Evolutionary conservation across 352 stramenopile species (phyloP).

Genomic region (Peronosclerospora sorghi): DNA sequence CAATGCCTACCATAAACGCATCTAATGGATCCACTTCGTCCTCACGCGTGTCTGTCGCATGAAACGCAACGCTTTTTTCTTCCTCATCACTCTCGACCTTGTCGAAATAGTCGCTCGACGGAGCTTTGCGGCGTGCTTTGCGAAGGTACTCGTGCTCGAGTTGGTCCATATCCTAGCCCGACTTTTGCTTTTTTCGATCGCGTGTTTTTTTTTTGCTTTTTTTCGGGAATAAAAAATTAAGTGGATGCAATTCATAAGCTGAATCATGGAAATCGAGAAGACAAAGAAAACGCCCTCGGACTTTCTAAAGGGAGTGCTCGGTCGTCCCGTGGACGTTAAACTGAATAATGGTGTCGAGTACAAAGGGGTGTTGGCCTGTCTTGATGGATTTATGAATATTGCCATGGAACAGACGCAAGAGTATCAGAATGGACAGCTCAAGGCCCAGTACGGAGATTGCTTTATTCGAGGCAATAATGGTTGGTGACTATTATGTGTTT

Average conservation of each 20-base stretch:
- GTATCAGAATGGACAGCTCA: conserved; percentile 98
- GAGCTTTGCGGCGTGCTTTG: conserved; percentile 40
- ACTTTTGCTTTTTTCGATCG: background rate
- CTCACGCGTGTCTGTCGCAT: conserved; percentile 2
- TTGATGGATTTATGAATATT: conserved; percentile 99
- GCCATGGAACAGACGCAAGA: conserved; percentile 99
- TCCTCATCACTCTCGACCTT: conserved; percentile 38
- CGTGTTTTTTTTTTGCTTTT: background rate
- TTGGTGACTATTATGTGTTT: conserved; percentile 17
- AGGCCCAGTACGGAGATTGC: conserved; percentile 98
- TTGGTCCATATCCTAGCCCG: conserved; percentile 15
- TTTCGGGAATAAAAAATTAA: background rate
- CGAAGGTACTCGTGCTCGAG: conserved; percentile 50
- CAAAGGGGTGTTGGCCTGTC: conserved; percentile 94
- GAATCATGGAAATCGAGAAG: conserved; percentile 20
- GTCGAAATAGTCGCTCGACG: conserved; percentile 52
- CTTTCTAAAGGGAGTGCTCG: conserved; percentile 90
- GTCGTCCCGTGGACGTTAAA: conserved; percentile 95
- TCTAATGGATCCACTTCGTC: conserved; percentile 76
- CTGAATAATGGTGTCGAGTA: conserved; percentile 99
- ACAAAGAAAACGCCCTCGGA: conserved; percentile 85
- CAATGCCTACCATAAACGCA: conserved; percentile 78
- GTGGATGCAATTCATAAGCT: background rate
- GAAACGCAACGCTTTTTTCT: background rate
- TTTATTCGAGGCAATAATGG: conserved; percentile 99